These are phyloP conservation scores for Selenicereus undatus DNA, from an alignment of 148 eudicot species.

Conservation along the genomic window DNA sequence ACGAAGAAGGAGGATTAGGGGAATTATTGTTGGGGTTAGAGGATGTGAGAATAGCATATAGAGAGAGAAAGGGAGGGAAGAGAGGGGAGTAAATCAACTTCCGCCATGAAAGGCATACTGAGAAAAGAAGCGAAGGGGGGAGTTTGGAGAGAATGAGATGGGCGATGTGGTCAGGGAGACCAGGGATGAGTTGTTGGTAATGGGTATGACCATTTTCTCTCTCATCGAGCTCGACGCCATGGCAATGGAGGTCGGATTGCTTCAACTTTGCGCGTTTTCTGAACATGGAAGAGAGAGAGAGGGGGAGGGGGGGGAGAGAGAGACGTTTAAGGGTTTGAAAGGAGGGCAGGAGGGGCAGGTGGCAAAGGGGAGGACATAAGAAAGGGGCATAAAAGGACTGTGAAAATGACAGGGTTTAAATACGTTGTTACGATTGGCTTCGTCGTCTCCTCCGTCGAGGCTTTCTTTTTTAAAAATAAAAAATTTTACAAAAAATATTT, in stretches of 20 bases:
- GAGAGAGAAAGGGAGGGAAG: constrained; percentile 60
- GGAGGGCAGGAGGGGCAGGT: neutral
- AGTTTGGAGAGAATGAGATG: constrained; percentile 46
- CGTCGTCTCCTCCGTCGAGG: no score
- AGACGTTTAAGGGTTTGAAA: neutral
- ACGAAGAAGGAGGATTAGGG: constrained; percentile 21
- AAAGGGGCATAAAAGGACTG: neutral
- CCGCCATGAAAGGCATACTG: constrained; percentile 62
- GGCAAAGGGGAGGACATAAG: neutral
- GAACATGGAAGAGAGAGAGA: constrained; percentile 7
- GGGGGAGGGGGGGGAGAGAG: neutral
- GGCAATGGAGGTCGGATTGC: neutral
- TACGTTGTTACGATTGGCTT: neutral
- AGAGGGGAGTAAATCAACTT: constrained; percentile 52
- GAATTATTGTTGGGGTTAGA: neutral
- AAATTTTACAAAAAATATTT: no score
- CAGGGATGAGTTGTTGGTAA: constrained; percentile 42
- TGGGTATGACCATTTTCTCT: neutral
- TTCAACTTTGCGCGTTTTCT: constrained; percentile 21
- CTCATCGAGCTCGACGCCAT: neutral
- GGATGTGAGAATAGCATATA: constrained; percentile 44
- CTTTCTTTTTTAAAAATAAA: no score
- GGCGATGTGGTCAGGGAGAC: constrained; percentile 67
- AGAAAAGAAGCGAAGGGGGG: constrained; percentile 49
- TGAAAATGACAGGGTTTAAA: constrained; percentile 9